These are phyloP conservation scores for Arachis stenosperma DNA, from an alignment of 306 rosid genomes.

Conservation along the genomic window DNA sequence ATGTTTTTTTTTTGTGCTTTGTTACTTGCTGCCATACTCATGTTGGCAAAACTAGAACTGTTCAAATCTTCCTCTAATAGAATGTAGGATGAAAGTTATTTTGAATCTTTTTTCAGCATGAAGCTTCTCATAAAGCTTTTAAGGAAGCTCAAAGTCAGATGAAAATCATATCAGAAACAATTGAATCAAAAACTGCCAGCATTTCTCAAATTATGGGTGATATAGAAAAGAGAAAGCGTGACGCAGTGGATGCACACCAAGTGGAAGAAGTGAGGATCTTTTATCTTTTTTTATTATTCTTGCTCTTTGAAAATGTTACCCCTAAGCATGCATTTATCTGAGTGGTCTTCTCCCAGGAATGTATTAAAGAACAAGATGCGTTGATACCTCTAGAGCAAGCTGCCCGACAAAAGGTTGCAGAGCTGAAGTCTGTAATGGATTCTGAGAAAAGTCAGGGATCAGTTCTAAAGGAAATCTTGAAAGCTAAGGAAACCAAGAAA, in stretches of 20 bases:
- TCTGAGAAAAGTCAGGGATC: slow-evolving; percentile 95
- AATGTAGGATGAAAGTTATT: slow-evolving; percentile 27
- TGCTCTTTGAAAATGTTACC: not conserved
- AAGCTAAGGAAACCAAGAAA: slow-evolving; percentile 74
- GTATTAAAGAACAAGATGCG: slow-evolving; percentile 74
- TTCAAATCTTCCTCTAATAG: not conserved
- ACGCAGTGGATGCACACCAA: slow-evolving; percentile 66
- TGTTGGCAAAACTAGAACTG: not conserved
- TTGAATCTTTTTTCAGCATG: slow-evolving; percentile 62
- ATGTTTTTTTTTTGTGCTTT: too few species aligned
- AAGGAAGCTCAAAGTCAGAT: slow-evolving; percentile 74
- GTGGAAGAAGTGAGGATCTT: slow-evolving; percentile 70
- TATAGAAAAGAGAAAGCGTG: slow-evolving; percentile 65
- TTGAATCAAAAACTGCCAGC: slow-evolving; percentile 55
- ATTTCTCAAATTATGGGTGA: slow-evolving; percentile 59
- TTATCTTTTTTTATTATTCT: slow-evolving; percentile 1
- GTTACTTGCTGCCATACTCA: not conserved
- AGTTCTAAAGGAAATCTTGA: slow-evolving; percentile 76
- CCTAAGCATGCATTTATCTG: slow-evolving; percentile 34
- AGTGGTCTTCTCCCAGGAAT: slow-evolving; percentile 55
- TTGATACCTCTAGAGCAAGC: slow-evolving; percentile 87
- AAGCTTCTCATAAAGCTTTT: slow-evolving; percentile 73
- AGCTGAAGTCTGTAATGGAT: slow-evolving; percentile 80
- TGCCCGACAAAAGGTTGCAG: slow-evolving; percentile 97
- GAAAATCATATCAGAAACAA: slow-evolving; percentile 60